Conservation (phyloP, 2,329 filamentous ascomycete genomes). For the Phyllosticta citrichinensis region DNA sequence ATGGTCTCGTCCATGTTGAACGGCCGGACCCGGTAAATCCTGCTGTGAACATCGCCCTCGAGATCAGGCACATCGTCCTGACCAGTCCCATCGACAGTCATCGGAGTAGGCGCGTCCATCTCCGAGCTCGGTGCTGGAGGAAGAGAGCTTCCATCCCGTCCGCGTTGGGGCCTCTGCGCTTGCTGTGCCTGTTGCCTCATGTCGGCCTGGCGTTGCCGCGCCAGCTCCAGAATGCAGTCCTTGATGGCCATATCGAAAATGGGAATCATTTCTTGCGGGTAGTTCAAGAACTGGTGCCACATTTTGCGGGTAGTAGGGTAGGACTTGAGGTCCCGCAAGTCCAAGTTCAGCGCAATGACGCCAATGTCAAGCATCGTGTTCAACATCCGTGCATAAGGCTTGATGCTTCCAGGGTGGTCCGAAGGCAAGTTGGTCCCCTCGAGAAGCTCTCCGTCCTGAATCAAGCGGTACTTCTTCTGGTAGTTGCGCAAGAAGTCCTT, state of each 20-base stretch:
- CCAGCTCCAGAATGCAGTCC: conserved; percentile 85
- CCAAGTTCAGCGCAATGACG: conserved; percentile 73
- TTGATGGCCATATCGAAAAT: conserved; percentile 93
- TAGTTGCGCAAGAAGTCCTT: conserved; percentile 91
- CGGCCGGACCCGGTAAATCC: conserved; percentile 75
- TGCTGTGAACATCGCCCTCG: conserved; percentile 65
- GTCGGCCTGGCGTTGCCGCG: conserved; percentile 66
- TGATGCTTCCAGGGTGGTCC: conserved; percentile 60
- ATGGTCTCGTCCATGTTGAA: conserved; percentile 79
- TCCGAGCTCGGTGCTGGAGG: conserved; percentile 75
- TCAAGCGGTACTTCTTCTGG: conserved; percentile 87
- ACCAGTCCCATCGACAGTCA: conserved; percentile 25
- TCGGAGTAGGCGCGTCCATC: conserved; percentile 33
- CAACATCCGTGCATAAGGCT: conserved; percentile 75
- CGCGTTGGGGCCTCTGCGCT: conserved; percentile 27
- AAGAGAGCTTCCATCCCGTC: conserved; percentile 56
- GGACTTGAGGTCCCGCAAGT: conserved; percentile 78
- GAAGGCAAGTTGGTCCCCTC: conserved; percentile 57
- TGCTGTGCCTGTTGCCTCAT: conserved; percentile 48
- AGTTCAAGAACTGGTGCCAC: conserved; percentile 89
- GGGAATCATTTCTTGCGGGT: conserved; percentile 91
- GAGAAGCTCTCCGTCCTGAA: conserved; percentile 72
- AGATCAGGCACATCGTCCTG: conserved; percentile 54
- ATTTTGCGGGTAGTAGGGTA: conserved; percentile 89
- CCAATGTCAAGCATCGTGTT: conserved; percentile 87